A percentile compares a stretch with the other conserved stretches of the same genome.
These are phyloP conservation scores for Fagopyrum tataricum DNA, from an alignment of 148 eudicot genomes.

Conservation along the genomic window DNA sequence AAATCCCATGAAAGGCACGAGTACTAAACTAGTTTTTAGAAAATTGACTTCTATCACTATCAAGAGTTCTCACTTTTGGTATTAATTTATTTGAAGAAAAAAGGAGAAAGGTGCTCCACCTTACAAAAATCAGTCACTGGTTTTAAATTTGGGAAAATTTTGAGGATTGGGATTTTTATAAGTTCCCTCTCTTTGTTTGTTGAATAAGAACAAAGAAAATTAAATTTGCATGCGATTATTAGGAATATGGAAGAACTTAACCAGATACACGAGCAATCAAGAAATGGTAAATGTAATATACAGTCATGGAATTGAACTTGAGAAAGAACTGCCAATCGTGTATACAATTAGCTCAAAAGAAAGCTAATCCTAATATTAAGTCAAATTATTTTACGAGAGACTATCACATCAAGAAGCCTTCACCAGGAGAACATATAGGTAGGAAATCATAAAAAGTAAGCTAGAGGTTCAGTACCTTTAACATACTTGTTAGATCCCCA, in stretches of 20 bases:
- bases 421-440: not conserved
- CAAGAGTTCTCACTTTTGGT: not conserved
- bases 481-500: conserved; percentile 98
- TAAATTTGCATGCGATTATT: not conserved
- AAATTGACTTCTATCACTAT: not conserved
- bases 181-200: not conserved
- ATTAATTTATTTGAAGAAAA: not conserved
- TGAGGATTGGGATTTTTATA: not conserved
- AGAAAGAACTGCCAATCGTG: not conserved
- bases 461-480: conserved; percentile 52
- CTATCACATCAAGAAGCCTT: no score
- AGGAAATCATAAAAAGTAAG: not conserved
- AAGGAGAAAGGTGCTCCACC: not conserved
- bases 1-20: no score
- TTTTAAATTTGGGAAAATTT: not conserved
- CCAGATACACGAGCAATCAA: not conserved
- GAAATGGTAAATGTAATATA: not conserved
- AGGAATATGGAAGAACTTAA: not conserved
- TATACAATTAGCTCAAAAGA: not conserved
- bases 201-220: not conserved
- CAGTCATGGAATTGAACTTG: not conserved
- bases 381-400: not conserved
- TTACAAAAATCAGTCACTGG: not conserved
- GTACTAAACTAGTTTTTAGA: not conserved
- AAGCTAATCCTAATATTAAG: not conserved